Evolutionary conservation across 257 asterid species (phyloP).

Genomic region (Fraxinus excelsior): DNA sequence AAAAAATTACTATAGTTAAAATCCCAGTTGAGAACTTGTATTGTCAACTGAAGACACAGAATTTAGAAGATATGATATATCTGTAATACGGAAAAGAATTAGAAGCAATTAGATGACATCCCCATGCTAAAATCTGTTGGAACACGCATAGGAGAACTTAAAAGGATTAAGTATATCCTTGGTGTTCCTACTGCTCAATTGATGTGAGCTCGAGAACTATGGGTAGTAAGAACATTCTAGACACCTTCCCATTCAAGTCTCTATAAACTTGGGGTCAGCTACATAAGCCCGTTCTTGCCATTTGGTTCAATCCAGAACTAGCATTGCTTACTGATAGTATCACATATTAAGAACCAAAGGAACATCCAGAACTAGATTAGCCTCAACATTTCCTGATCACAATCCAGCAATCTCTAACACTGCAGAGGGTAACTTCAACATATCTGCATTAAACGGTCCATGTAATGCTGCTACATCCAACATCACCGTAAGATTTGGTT

Average conservation of each 20-base stretch:
- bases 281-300: not conserved
- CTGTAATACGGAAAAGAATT: not conserved
- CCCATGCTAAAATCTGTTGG: not conserved
- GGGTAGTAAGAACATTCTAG: not conserved
- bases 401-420: not conserved
- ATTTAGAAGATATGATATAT: not conserved
- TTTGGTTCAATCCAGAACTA: not conserved
- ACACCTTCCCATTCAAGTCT: not conserved
- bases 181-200: not conserved
- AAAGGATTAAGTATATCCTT: not conserved
- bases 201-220: not conserved
- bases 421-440: not conserved
- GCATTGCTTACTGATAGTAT: not conserved
- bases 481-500: not conserved
- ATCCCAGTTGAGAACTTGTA: not conserved
- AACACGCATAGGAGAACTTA: not conserved
- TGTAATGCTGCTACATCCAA: not conserved
- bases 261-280: not conserved
- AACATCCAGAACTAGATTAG: not conserved
- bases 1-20: not conserved
- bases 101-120: not conserved
- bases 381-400: not conserved
- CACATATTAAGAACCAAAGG: not conserved
- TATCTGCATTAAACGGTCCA: not conserved
- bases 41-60: not conserved